phyloP scores from a whole-genome alignment of 352 stramenopile species.

The Phytopythium sindhum region DNA sequence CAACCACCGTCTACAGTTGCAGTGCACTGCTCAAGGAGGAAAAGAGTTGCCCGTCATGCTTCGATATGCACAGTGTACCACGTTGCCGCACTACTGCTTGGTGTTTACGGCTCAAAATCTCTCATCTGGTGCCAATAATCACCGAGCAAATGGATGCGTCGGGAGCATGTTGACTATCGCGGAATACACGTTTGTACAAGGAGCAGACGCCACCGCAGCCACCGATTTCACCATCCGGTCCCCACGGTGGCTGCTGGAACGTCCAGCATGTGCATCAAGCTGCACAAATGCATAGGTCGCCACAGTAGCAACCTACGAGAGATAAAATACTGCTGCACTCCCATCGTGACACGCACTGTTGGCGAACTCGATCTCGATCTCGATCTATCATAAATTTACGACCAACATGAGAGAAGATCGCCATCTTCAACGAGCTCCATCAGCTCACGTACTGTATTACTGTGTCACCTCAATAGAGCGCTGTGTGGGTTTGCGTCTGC shows the following conservation, averaged over 20 bases:
- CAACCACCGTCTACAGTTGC: background rate
- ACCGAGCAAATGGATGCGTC: no score
- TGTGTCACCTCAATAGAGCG: background rate
- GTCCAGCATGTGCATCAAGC: background rate
- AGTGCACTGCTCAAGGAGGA: background rate
- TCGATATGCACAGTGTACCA: background rate
- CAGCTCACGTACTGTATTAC: background rate
- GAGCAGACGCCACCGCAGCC: background rate
- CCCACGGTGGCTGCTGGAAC: background rate
- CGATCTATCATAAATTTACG: no score
- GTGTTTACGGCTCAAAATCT: background rate
- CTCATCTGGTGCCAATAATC: no score
- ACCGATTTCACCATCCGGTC: background rate
- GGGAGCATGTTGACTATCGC: no score
- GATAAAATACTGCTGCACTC: no score
- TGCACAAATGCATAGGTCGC: background rate
- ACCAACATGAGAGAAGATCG: background rate
- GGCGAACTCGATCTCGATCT: no score
- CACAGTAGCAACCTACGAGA: no score
- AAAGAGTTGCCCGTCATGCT: background rate
- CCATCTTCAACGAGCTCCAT: background rate
- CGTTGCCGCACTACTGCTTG: background rate
- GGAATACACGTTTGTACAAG: no score
- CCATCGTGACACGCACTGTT: no score
- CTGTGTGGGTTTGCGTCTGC: background rate